Conservation (phyloP, 2,329 filamentous ascomycete genomes). For the Fusarium ramigenum region DNA sequence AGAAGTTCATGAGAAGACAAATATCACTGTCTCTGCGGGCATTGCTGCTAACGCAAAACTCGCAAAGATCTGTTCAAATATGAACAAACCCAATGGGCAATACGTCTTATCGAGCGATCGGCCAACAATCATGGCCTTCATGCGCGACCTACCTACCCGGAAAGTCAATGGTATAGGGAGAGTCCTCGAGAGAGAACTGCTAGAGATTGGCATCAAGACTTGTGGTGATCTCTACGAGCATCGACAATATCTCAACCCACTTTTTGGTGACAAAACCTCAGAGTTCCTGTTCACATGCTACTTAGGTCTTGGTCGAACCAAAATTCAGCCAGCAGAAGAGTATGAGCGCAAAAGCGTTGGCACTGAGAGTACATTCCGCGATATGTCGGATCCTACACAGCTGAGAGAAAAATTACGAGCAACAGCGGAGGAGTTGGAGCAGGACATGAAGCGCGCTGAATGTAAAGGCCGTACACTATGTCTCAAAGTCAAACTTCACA, state of each 20-base stretch:
- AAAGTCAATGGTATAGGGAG: slow-evolving; percentile 97
- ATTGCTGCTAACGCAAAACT: slow-evolving; percentile 94
- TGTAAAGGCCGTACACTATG: slow-evolving; percentile 92
- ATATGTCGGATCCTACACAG: slow-evolving; percentile 74
- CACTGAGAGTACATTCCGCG: slow-evolving; percentile 90
- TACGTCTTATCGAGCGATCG: slow-evolving; percentile 79
- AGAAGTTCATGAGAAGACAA: slow-evolving; percentile 78
- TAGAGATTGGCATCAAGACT: slow-evolving; percentile 85
- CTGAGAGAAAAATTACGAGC: slow-evolving; percentile 81
- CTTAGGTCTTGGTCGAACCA: slow-evolving; percentile 86
- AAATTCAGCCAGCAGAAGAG: slow-evolving; percentile 85
- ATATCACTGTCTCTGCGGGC: slow-evolving; percentile 91
- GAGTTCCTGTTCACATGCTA: slow-evolving; percentile 87
- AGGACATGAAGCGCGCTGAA: slow-evolving; percentile 80
- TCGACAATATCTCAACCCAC: slow-evolving; percentile 74
- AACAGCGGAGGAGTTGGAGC: slow-evolving; percentile 86
- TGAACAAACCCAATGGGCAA: slow-evolving; percentile 97
- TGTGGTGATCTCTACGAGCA: slow-evolving; percentile 88
- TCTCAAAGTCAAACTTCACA: slow-evolving; percentile 93
- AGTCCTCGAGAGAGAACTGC: slow-evolving; percentile 90
- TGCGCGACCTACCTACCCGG: slow-evolving; percentile 82
- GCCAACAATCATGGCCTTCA: slow-evolving; percentile 81
- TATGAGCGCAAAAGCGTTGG: slow-evolving; percentile 94
- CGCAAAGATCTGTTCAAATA: slow-evolving; percentile 94
- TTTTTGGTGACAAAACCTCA: slow-evolving; percentile 93